These are phyloP conservation scores for Penium margaritaceum DNA, from an alignment of 139 green algal genomes.

Conservation along the genomic window DNA sequence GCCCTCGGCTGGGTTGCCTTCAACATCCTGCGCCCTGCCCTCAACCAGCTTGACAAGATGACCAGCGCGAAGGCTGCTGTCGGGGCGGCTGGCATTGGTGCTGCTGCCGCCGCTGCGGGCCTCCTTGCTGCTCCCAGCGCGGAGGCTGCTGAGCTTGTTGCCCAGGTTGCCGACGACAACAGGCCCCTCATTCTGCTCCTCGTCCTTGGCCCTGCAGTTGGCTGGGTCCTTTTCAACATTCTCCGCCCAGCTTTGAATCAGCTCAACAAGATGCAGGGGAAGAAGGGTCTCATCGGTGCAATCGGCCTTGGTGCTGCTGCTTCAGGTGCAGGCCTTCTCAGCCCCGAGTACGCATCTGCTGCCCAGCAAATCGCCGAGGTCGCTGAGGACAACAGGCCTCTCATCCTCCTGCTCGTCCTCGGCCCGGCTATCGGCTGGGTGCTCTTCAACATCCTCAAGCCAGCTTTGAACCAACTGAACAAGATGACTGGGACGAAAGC, in stretches of 20 bases:
- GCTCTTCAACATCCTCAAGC: slow-evolving; percentile 68
- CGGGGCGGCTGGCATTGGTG: slow-evolving; percentile 20
- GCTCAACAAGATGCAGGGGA: slow-evolving; percentile 54
- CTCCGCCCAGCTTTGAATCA: slow-evolving; percentile 55
- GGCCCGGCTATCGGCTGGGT: slow-evolving; percentile 66
- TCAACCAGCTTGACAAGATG: slow-evolving; percentile 66
- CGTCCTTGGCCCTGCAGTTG: no score
- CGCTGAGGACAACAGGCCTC: slow-evolving; percentile 55
- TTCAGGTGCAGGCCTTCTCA: slow-evolving; percentile 8
- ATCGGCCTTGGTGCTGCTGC: slow-evolving; percentile 17
- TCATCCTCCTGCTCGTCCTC: slow-evolving; percentile 53
- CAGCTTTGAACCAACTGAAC: slow-evolving; percentile 60
- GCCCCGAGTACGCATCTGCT: slow-evolving; percentile 5
- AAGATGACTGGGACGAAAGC: slow-evolving; percentile 53
- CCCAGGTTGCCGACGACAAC: no score
- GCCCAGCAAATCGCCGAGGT: slow-evolving; percentile 63
- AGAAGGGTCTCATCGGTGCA: slow-evolving; percentile 41
- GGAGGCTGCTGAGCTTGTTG: slow-evolving; percentile 55
- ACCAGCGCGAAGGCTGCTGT: slow-evolving; percentile 44
- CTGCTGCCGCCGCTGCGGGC: slow-evolving; percentile 20
- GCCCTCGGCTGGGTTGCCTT: slow-evolving; percentile 69
- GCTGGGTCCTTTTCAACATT: slow-evolving; percentile 74
- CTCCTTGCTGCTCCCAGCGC: slow-evolving; percentile 12
- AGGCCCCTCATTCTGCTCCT: no score
- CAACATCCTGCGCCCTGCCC: slow-evolving; percentile 62